Conservation (phyloP, 768 basidiomycete genomes). For the Rhodosporidiobolus odoratus region DNA sequence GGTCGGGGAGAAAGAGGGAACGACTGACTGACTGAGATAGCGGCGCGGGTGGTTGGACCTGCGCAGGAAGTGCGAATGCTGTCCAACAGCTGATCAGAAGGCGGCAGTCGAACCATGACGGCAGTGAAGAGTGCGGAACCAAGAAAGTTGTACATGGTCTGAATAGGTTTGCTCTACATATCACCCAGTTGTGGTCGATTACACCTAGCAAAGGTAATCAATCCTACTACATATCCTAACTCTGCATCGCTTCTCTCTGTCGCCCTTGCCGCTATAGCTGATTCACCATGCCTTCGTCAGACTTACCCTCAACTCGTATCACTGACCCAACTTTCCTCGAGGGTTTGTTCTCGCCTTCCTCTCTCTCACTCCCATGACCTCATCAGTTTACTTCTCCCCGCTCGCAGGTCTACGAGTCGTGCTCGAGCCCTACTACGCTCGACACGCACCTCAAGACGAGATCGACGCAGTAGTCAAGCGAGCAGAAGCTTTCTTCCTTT, state of each 20-base stretch:
- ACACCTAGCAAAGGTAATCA: no score
- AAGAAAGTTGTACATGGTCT: no score
- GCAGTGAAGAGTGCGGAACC: no score
- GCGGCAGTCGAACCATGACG: no score
- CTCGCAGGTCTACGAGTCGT: constrained; percentile 28
- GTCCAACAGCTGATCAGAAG: background rate
- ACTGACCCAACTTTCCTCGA: constrained; percentile 1
- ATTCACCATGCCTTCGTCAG: background rate
- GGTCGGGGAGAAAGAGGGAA: background rate
- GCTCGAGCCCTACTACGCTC: constrained; percentile 25
- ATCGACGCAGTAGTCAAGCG: constrained; percentile 21
- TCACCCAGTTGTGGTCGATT: no score
- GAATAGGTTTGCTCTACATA: no score
- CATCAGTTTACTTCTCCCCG: background rate
- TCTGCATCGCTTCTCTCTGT: background rate
- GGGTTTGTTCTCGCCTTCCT: background rate
- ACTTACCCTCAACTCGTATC: background rate
- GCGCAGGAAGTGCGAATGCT: background rate
- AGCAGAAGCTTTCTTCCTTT: constrained; percentile 23
- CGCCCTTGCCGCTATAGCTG: no score
- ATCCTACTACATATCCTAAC: background rate
- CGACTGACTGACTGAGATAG: constrained; percentile 6
- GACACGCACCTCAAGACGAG: constrained; percentile 22
- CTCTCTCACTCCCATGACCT: background rate
- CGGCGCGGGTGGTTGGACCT: background rate